Base-by-base conservation (phyloP, 306 rosid species). In the barrel medic (Medicago truncatula) region DNA sequence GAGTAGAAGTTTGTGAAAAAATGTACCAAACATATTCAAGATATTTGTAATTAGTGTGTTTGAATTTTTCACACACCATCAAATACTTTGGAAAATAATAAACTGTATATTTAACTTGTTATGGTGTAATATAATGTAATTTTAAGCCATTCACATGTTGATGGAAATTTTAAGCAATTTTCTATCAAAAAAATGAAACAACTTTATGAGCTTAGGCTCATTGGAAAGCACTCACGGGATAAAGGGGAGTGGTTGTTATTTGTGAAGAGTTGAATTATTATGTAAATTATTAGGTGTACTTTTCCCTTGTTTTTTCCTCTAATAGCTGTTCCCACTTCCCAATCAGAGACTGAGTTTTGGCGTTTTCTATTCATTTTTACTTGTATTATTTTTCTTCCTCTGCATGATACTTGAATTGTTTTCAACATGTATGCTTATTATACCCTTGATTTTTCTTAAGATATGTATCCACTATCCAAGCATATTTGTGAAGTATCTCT, bases 41-140 rank as follows among this genome's bases (percentile, higher is more conserved):
- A 69, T 73, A 50, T 83, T 23, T 86, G 85, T 87, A 87, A 86
- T 86, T 91, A 84, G 41, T 17, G 58, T 68, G 72, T 71, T 77
- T 54, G 82, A 63, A 62, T 43, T 83, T 85, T 56, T 86, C 65
- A 61, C 78, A 69, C 69, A 58, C 78, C 47, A 81, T 79, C 63
- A 47, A 43, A 76, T 54, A 81, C 78, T 76, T 67, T 46, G 80
- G 49, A 71, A 63, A 78, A 83, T 74, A 62, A 46, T 46, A 43
- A 72, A 66, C 72, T 89, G 86, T 87, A 85, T 80, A 87, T 79
- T 70, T 78, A 44, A 73, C 80, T 71, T 49, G 39, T 21, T 63
- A 69, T 78, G 78, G 16, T 82, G 70, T 71, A 76, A 73, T 83
- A 56, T 71, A 76, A 53, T 88, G 77, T 57, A 80, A 72, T 79